Evolutionary conservation across 2,329 filamentous ascomycete species (phyloP), one percentile per base, ranked within the genome.

Genomic region (Stagonosporopsis tanaceti): DNA sequence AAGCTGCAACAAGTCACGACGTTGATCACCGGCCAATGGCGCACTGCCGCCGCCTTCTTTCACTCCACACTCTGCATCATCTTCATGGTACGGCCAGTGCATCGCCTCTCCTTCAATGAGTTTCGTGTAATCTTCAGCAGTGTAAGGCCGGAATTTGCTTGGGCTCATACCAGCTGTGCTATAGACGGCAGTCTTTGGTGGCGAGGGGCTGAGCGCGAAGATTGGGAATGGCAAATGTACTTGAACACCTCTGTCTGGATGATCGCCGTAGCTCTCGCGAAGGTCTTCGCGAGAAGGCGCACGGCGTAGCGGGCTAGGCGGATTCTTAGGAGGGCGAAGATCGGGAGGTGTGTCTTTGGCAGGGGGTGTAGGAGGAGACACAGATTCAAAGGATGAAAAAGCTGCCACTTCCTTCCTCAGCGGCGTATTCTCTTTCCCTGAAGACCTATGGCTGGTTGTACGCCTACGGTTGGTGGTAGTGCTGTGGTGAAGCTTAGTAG

Each of bases 261-360:
- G 47, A 22, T 45, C 50, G 1, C 55, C 62, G 34, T 61, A 67
- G 32, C 48, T 59, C 39, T 61, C 59, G 38, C 63, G 67, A 7
- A 65, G 59, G 9, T 65, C 53, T 7, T 61, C 47, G 3, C 57
- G 47, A 25, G 57, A 62, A 8, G 55, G 51, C 27, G 60, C 59
- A 42, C 61, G 61, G 28, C 65, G 65, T 27, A 70, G 61, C 17
- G 65, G 66, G 41, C 64, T 68, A 14, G 57, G 9, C 15, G 62
- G 45, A 17, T 59, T 54, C 1, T 32, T 27, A 17, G 25, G 27
- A 24, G 52, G 22, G 32, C 58, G 63, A 39, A 45, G 24, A 3
- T 68, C 50, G 2, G 76, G 77, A 30, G 79, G 79, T 0, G 79
- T 81, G 56, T 80, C 76, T 54, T 81, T 81, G 14, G 74, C 68